Evolutionary conservation across 208 protist species (phyloP).

Genomic region (Leishmania martiniquensis): DNA sequence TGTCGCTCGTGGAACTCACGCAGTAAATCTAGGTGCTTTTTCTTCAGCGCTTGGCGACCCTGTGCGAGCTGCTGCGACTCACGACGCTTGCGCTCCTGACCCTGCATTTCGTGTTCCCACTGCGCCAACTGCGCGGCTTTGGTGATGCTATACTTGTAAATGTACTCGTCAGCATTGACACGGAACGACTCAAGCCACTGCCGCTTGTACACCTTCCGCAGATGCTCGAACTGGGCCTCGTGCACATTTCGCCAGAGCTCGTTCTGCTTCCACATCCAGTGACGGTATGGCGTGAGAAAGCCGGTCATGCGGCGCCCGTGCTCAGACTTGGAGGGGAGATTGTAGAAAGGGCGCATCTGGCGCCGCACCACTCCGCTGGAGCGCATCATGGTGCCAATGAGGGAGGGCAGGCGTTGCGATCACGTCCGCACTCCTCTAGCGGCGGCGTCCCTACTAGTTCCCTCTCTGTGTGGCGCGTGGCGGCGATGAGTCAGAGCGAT

Average conservation of each 20-base stretch:
- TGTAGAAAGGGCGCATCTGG: conserved; percentile 87
- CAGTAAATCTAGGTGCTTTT: conserved; percentile 91
- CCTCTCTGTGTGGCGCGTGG: not conserved
- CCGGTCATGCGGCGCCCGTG: conserved; percentile 89
- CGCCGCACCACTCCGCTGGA: conserved; percentile 31
- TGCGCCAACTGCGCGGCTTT: conserved; percentile 88
- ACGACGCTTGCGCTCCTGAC: conserved; percentile 81
- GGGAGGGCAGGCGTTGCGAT: not conserved
- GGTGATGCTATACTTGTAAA: conserved; percentile 94
- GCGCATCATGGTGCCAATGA: conserved; percentile 43
- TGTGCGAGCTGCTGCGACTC: conserved; percentile 77
- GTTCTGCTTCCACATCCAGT: conserved; percentile 95
- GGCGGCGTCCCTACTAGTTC: not conserved
- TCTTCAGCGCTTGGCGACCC: conserved; percentile 81
- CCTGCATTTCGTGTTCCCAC: conserved; percentile 93
- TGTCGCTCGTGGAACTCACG: conserved; percentile 91
- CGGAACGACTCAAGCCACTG: conserved; percentile 93
- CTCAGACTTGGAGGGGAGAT: conserved; percentile 86
- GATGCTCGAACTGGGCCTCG: conserved; percentile 93
- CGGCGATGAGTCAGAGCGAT: not conserved
- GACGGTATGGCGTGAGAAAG: conserved; percentile 88
- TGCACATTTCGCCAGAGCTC: conserved; percentile 93
- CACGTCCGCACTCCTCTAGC: not conserved
- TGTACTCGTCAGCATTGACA: conserved; percentile 93
- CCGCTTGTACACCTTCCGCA: conserved; percentile 91